phyloP scores from a whole-genome alignment of 129 eudicot species.

The Artemisia argyi region DNA sequence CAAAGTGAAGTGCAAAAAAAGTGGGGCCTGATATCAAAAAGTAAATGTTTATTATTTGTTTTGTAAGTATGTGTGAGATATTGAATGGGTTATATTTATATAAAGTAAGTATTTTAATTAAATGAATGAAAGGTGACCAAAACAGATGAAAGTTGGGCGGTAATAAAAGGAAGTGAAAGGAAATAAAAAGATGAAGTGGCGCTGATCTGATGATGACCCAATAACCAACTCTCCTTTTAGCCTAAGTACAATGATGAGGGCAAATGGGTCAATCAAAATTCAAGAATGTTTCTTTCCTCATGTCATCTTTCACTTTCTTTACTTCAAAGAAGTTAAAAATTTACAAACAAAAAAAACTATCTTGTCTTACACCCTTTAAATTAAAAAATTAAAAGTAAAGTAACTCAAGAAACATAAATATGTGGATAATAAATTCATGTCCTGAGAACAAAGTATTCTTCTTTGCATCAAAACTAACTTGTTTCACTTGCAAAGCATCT shows the following conservation, averaged over 20 bases:
- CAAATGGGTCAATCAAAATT: conserved; percentile 17
- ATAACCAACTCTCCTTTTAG: too few species aligned
- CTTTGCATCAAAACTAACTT: conserved; percentile 11
- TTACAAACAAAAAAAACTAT: neutral
- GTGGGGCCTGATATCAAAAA: too few species aligned
- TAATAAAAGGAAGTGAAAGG: too few species aligned
- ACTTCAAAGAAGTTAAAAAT: neutral
- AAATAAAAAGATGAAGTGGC: too few species aligned
- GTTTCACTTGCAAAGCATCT: conserved; percentile 31
- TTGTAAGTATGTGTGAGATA: too few species aligned
- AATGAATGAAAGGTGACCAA: too few species aligned
- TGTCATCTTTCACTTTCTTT: conserved; percentile 31
- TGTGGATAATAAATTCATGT: conserved; percentile 34
- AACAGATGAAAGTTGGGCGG: too few species aligned
- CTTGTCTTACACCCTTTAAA: conserved; percentile 22
- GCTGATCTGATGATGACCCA: too few species aligned
- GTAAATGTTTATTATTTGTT: too few species aligned
- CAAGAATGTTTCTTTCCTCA: conserved; percentile 32
- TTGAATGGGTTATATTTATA: too few species aligned
- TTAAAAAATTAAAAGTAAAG: neutral
- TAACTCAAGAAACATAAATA: conserved; percentile 22
- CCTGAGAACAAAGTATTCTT: conserved; percentile 11
- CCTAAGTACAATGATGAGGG: conserved; percentile 12
- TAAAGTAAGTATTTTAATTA: too few species aligned
- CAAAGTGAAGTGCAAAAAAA: too few species aligned